Base-by-base conservation (phyloP, 2,329 filamentous ascomycete species). In the Xylaria sp. region DNA sequence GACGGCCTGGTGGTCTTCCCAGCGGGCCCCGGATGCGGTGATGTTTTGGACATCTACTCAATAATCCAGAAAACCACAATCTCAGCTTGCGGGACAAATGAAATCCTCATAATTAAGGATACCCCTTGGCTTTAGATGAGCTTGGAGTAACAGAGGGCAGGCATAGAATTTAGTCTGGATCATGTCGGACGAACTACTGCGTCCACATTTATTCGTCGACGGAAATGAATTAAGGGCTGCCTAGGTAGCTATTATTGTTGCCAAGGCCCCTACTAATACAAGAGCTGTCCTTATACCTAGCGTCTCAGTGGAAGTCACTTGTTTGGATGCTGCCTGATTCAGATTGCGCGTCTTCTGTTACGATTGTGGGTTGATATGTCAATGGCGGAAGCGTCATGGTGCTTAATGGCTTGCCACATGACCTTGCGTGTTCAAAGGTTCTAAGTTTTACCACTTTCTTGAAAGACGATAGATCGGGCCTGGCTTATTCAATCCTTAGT, bases 11-110 rank as follows among this genome's bases (percentile, higher is more conserved):
- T 15, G 80, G 80, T 12, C 65, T 80, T 46, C 80, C 81, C 9
- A 80, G 78, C 56, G 78, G 78, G 20, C 78, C 79, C 41, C 73
- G 82, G 61, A 83, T 82, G 80, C 77, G 83, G 75, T 84, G 77
- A 81, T 55, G 25, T 34, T 45, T 50, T 23, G 46, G 56, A 43
- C 28, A 52, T 61, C 43, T n/a, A 45, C 45, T 20, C 5, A 30
- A 32, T 4, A n/a, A 20, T 9, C 30, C 15, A 48, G n/a, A 36
- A 25, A 41, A 13, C 43, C 34, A 18, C 5, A 23, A 20, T 32
- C 58, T 50, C 7, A 8, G 13, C 15, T 45, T 18, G 23, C 32
- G 23, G 53, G 46, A 30, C 30, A 34, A 36, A 48, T 23, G 28
- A 28, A 32, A 68, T 57, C 48, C 30, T 43, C 18, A 39, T 36